These are phyloP conservation scores for Boletus pseudo-olivaceus DNA, from an alignment of 768 basidiomycete genomes.

Conservation along the genomic window DNA sequence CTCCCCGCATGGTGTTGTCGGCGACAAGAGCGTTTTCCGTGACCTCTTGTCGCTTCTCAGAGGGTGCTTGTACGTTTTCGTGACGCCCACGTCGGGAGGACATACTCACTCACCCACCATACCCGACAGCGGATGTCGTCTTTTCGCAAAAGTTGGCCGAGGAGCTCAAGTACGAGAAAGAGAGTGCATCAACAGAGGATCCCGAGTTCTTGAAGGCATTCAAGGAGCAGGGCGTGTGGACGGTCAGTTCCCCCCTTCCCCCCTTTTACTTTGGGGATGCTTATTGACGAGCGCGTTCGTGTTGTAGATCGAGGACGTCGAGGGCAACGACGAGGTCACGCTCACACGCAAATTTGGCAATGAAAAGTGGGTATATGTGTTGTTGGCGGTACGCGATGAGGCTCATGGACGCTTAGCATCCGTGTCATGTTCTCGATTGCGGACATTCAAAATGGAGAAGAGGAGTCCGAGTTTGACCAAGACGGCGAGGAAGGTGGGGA, in stretches of 20 bases:
- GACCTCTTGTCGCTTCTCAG: slow-evolving; percentile 37
- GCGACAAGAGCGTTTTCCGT: slow-evolving; percentile 40
- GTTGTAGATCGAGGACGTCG: slow-evolving; percentile 61
- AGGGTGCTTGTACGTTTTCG: slow-evolving; percentile 40
- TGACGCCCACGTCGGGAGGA: too few species aligned
- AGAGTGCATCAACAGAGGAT: slow-evolving; percentile 41
- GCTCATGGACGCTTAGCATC: slow-evolving; percentile 48
- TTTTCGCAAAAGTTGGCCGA: slow-evolving; percentile 72
- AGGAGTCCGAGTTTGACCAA: slow-evolving; percentile 38
- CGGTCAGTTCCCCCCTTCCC: slow-evolving; percentile 39
- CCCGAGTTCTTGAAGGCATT: slow-evolving; percentile 82
- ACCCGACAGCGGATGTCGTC: slow-evolving; percentile 59
- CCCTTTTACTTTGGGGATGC: neutral
- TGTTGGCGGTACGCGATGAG: neutral
- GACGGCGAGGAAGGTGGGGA: slow-evolving; percentile 36
- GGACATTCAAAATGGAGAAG: slow-evolving; percentile 60
- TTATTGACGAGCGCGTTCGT: neutral
- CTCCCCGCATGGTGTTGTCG: slow-evolving; percentile 17
- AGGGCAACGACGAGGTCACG: slow-evolving; percentile 77
- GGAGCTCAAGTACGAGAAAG: slow-evolving; percentile 85
- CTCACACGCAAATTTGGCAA: slow-evolving; percentile 85
- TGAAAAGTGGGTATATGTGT: slow-evolving; percentile 62
- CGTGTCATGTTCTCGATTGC: slow-evolving; percentile 91
- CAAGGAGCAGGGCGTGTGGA: slow-evolving; percentile 73
- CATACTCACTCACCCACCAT: neutral